Conservation (phyloP, 179 eudicot species). For the Gypsophila paniculata region DNA sequence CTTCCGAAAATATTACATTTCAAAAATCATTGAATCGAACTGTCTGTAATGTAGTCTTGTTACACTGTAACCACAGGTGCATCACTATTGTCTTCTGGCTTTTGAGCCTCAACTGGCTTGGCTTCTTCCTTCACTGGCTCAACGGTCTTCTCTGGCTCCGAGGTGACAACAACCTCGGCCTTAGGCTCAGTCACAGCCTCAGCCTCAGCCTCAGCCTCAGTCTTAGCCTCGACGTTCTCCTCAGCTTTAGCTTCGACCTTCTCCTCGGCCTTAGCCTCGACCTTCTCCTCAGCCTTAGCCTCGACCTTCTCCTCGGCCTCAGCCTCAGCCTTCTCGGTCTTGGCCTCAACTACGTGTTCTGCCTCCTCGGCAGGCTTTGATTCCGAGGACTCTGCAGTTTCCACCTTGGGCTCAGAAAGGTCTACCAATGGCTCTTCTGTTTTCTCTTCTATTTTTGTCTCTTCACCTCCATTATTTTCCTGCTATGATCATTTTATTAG, state of each 20-base stretch:
- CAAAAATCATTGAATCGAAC: not conserved
- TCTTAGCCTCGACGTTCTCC: conserved; percentile 12
- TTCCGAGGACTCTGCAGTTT: conserved; percentile 25
- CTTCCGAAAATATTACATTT: not conserved
- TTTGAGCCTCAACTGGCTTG: conserved; percentile 33
- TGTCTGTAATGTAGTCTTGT: not conserved
- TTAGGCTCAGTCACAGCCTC: not conserved
- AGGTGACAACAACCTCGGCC: conserved; percentile 2
- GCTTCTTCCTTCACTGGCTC: conserved; percentile 28
- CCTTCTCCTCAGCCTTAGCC: not conserved
- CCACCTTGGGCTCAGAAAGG: conserved; percentile 33
- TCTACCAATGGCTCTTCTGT: conserved; percentile 53
- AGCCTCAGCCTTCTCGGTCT: conserved; percentile 21
- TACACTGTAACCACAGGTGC: conserved; percentile 44
- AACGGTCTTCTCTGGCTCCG: conserved; percentile 22
- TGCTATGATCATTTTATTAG: conserved; percentile 15
- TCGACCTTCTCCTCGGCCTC: not conserved
- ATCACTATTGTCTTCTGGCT: conserved; percentile 40
- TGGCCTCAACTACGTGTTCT: conserved; percentile 19
- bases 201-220: conserved; percentile 9
- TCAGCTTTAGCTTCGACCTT: not conserved
- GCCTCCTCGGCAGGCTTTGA: conserved; percentile 25
- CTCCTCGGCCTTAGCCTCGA: conserved; percentile 3
- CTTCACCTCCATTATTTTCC: conserved; percentile 50
- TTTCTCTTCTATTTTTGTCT: conserved; percentile 44